Base-by-base conservation (phyloP, 208 protist genomes). In the Crithidia expoeki region DNA sequence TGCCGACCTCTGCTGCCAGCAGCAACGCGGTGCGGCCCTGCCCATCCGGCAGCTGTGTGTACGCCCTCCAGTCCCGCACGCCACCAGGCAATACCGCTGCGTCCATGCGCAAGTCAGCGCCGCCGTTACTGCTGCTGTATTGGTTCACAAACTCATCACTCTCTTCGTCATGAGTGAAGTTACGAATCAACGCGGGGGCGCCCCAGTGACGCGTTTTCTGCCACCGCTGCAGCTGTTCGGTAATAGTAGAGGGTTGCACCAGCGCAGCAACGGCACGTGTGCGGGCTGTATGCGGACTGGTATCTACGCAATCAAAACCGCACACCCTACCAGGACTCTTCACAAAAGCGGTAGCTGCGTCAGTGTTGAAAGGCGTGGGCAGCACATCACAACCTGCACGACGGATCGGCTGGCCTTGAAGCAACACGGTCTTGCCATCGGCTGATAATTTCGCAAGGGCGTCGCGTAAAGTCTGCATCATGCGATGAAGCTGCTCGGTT, bases 11-110 rank as follows among this genome's bases (percentile, higher is more conserved):
- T 11, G 67, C 71, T 12, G 81, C 81, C 23, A 83, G 51, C 42
- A 83, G 66, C 56, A 86, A 38, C 33, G 77, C 72, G n/a, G 64
- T 80, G 6, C 81, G 81, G 4, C 77, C 77, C 16, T 79, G 73
- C 7, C 46, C 74, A 67, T 84, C 79, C 5, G 57, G 36, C 52
- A 75, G 49, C 38, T 71, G 61, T 51, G 32, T 30, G 51, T 80
- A 80, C 32, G 57, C 33, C 63, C 12, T 36, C 75, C 75, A 80
- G 49, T 52, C 59, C 3, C 42, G 40, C 21, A 64, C 42, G 3
- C 27, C 50, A 27, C n/a, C 28, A 17, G 17, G 16, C 28, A 32
- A 19, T 21, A 28, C 30, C 7, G 42, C 30, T 2, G 38, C 56
- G 16, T 38, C 38, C 44, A 62, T 28, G n/a, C 33, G 16, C 32